Conservation (phyloP, 2,329 filamentous ascomycete genomes). For the Colletotrichum godetiae region DNA sequence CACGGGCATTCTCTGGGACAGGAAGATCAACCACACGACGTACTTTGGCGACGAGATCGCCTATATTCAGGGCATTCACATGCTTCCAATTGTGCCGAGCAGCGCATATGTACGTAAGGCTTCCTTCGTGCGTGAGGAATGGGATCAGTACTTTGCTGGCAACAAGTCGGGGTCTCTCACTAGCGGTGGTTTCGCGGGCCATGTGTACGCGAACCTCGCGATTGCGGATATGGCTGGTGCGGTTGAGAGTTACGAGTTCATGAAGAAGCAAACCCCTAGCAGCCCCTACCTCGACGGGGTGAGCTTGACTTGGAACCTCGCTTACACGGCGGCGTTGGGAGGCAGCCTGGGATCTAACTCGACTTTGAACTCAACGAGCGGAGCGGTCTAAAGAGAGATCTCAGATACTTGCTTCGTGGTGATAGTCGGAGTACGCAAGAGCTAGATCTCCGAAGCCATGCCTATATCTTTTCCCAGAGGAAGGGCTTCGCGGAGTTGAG, state of each 20-base stretch:
- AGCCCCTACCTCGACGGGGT: background rate
- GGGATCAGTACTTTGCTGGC: conserved; percentile 55
- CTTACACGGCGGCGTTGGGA: conserved; percentile 24
- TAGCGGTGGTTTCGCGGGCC: conserved; percentile 78
- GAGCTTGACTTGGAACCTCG: conserved; percentile 23
- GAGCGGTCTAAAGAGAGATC: background rate
- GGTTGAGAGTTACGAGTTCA: conserved; percentile 26
- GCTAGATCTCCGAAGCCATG: no score
- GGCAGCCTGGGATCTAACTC: conserved; percentile 14
- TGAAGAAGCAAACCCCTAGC: conserved; percentile 4
- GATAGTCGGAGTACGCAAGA: no score
- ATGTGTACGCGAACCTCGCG: conserved; percentile 80
- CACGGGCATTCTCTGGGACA: conserved; percentile 76
- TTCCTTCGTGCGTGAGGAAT: conserved; percentile 78
- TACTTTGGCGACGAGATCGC: conserved; percentile 71
- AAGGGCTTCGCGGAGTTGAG: background rate
- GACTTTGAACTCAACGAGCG: background rate
- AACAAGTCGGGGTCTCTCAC: conserved; percentile 68
- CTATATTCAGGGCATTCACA: conserved; percentile 77
- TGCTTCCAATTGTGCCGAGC: conserved; percentile 74
- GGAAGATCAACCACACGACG: conserved; percentile 86
- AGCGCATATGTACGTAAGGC: conserved; percentile 70
- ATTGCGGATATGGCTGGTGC: conserved; percentile 62
- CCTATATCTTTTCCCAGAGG: no score
- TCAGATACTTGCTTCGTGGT: background rate